Evolutionary conservation across 2,329 filamentous ascomycete genomes (phyloP).

Genomic region (Epichloe glyceriae): DNA sequence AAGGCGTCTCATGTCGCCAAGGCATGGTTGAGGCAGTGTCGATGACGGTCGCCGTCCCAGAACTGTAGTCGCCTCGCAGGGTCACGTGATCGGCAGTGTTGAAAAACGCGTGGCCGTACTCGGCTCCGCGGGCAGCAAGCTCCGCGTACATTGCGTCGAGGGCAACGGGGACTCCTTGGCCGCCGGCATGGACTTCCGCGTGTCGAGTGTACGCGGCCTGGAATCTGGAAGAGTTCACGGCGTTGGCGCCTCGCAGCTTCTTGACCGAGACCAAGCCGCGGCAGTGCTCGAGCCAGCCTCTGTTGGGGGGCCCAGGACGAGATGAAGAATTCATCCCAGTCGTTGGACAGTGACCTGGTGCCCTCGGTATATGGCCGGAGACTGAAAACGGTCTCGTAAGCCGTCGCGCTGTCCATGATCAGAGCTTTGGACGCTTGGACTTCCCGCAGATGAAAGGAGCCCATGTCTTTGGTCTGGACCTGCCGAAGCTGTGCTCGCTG

Average conservation of each 20-base stretch:
- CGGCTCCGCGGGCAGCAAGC: conserved; percentile 13
- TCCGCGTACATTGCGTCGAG: conserved; percentile 14
- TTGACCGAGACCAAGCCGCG: conserved; percentile 33
- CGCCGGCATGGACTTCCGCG: background rate
- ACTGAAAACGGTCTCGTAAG: conserved; percentile 15
- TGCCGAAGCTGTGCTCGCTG: conserved; percentile 20
- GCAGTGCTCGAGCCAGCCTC: conserved; percentile 47
- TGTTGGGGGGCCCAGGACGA: conserved; percentile 36
- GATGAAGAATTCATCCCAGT: conserved; percentile 44
- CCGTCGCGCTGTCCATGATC: conserved; percentile 13
- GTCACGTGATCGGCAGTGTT: conserved; percentile 9
- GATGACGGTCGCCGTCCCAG: conserved; percentile 13
- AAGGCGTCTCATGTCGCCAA: conserved; percentile 26
- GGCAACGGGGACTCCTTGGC: conserved; percentile 4
- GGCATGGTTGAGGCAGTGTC: conserved; percentile 34
- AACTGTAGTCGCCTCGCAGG: conserved; percentile 16
- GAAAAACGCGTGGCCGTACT: conserved; percentile 15
- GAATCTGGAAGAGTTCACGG: conserved; percentile 7
- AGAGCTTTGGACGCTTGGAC: conserved; percentile 15
- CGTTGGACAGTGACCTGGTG: conserved; percentile 22
- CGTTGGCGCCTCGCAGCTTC: conserved; percentile 8
- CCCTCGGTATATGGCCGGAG: conserved; percentile 16
- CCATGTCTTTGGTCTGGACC: conserved; percentile 11
- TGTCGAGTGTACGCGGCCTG: background rate
- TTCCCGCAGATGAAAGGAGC: conserved; percentile 12